phyloP scores from a whole-genome alignment of 495 filamentous ascomycete genomes.

The Penicillium coprophilum region DNA sequence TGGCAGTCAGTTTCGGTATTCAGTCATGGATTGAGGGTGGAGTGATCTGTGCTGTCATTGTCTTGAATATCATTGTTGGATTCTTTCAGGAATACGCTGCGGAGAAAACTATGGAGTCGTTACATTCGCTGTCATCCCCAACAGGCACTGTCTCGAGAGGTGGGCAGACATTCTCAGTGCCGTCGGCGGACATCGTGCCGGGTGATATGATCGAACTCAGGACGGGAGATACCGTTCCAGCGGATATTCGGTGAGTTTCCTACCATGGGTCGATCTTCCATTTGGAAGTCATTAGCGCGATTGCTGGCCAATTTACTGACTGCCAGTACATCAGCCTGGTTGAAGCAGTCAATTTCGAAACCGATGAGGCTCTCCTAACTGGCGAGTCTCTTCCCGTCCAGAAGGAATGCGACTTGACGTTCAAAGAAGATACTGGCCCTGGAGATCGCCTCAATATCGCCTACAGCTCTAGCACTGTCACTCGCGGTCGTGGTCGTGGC shows the following conservation, averaged over 20 bases:
- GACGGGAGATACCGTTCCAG: slow-evolving; percentile 77
- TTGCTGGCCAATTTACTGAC: slow-evolving; percentile 38
- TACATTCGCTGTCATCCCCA: slow-evolving; percentile 58
- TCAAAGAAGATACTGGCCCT: slow-evolving; percentile 64
- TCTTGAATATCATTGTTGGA: slow-evolving; percentile 63
- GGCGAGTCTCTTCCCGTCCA: slow-evolving; percentile 57
- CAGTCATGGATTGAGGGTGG: slow-evolving; percentile 66
- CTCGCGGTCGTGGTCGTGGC: slow-evolving; percentile 77
- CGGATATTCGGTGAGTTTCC: slow-evolving; percentile 62
- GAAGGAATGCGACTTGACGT: slow-evolving; percentile 68
- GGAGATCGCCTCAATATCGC: slow-evolving; percentile 55
- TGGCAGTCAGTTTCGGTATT: slow-evolving; percentile 66
- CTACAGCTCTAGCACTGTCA: slow-evolving; percentile 63
- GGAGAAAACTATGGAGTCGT: slow-evolving; percentile 70
- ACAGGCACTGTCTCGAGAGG: slow-evolving; percentile 54
- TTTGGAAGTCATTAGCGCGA: slow-evolving; percentile 34
- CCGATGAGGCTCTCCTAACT: slow-evolving; percentile 69
- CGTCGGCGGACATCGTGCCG: slow-evolving; percentile 52
- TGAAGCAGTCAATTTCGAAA: slow-evolving; percentile 61
- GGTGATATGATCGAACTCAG: slow-evolving; percentile 68
- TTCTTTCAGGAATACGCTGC: slow-evolving; percentile 67
- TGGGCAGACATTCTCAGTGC: slow-evolving; percentile 47
- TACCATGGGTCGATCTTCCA: not conserved
- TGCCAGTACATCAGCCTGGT: slow-evolving; percentile 30
- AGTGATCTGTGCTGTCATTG: slow-evolving; percentile 62